Base-by-base conservation (phyloP, 1,139 yeast genomes). In the Taphrina confusa region DNA sequence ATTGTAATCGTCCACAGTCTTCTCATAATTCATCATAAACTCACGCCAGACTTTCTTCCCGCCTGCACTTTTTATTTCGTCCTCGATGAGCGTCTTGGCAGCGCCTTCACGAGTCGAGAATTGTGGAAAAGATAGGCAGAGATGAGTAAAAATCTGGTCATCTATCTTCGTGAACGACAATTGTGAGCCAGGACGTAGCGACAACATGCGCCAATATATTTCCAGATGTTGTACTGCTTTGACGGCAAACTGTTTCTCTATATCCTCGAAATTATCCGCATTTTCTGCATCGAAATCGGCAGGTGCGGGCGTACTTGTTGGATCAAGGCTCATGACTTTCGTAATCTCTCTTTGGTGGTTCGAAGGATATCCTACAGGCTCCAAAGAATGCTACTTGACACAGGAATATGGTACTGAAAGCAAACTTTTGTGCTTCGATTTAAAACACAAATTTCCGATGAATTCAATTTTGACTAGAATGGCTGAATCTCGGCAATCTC, bases 141-240 rank as follows among this genome's bases (percentile, higher is more conserved):
- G 78, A 60, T 82, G 80, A 42, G 82, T 81, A 69, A 82, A 85
- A 64, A 94, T 87, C 63, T 86, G 95, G 68, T 90, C 90, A 72
- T 94, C 98, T 65, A 68, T 42, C 44, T 62, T 60, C 3, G 61
- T 51, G 23, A 42, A 42, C 18, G 62, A 34, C 75, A 80, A 70
- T 82, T 80, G 58, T 97, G 95, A 81, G 14, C 95, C 97, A 60
- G 87, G 85, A 58, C 90, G 77, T 67, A 82, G 82, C 64, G 80
- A 80, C 61, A 94, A 75, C 63, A 94, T 76, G 57, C 80, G 79
- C 96, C 96, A 92, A 80, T 92, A 94, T 2, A 96, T 85, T 72
- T 88, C 95, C 64, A 96, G 94, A 73, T 94, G 97, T 74, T 82
- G 84, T 25, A 94, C 98, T 6, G 97, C 98, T 75, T 88, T 90